These are phyloP conservation scores for Globisporangium ultimum DNA, from an alignment of 352 stramenopile genomes.

Conservation along the genomic window DNA sequence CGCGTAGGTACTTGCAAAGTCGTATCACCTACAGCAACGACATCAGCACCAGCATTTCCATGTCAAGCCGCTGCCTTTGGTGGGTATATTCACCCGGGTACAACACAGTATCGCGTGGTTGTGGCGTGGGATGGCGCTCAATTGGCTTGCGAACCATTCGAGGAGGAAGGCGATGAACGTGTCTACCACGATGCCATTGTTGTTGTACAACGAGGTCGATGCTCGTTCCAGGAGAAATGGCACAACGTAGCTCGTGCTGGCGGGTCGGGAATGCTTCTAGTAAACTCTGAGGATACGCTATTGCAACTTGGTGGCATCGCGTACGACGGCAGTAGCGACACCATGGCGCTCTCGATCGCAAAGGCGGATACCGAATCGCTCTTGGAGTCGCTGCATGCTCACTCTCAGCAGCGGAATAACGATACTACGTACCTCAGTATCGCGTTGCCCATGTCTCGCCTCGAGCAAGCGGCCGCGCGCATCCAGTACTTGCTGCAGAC, in stretches of 20 bases:
- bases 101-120: conserved; percentile 5
- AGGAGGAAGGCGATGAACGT: too few species aligned
- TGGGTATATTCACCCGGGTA: conserved; percentile 15
- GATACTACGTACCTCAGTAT: neutral
- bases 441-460: neutral
- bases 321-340: conserved; percentile 14
- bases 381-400: conserved; percentile 12
- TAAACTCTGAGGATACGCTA: conserved; percentile 33
- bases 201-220: conserved; percentile 31
- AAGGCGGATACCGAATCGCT: conserved; percentile 25
- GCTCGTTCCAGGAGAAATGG: conserved; percentile 39
- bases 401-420: neutral
- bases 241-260: neutral
- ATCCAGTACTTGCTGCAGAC: conserved; percentile 31
- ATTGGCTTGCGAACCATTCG: conserved; percentile 19
- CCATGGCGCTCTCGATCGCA: conserved; percentile 23
- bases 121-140: conserved; percentile 15
- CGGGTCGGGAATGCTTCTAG: conserved; percentile 29
- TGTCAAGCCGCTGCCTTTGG: conserved; percentile 37
- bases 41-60: neutral
- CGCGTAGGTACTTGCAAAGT: conserved; percentile 1
- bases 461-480: conserved; percentile 24
- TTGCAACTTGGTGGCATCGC: conserved; percentile 21
- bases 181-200: conserved; percentile 16
- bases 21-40: neutral